Conservation (phyloP, 1,139 yeast species). For the Komagataea norvegica region DNA sequence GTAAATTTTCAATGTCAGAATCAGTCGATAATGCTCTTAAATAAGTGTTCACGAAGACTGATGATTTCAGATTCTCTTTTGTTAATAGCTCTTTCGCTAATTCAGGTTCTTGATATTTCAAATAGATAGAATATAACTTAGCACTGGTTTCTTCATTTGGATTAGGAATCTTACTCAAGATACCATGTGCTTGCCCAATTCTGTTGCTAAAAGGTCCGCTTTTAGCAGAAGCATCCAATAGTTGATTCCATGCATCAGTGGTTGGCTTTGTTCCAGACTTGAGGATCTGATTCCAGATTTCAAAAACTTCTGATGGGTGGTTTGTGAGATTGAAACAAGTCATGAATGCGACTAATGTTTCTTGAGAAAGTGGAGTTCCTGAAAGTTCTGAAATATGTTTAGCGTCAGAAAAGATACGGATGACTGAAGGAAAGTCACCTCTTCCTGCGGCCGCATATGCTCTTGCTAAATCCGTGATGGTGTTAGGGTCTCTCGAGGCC, state of each 20-base stretch:
- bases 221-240: constrained; percentile 39
- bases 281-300: constrained; percentile 38
- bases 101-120: constrained; percentile 27
- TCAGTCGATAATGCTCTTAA: constrained; percentile 29
- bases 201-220: constrained; percentile 27
- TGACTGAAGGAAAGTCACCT: constrained; percentile 14
- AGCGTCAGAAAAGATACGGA: constrained; percentile 7
- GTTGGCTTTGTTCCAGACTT: constrained; percentile 30
- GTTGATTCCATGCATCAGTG: constrained; percentile 40
- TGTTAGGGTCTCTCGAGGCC: constrained; percentile 19
- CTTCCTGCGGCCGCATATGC: constrained; percentile 17
- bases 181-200: constrained; percentile 32
- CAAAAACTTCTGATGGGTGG: constrained; percentile 30
- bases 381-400: constrained; percentile 16
- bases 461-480: constrained; percentile 12
- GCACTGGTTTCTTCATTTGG: constrained; percentile 38
- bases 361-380: constrained; percentile 16
- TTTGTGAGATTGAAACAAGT: constrained; percentile 31
- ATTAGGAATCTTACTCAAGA: constrained; percentile 35
- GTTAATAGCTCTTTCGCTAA: constrained; percentile 21
- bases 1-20: constrained; percentile 27
- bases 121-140: constrained; percentile 34
- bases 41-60: constrained; percentile 30
- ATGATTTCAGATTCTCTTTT: constrained; percentile 18
- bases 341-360: constrained; percentile 29